Percentiles rank a stretch among this genome's conserved stretches.
phyloP scores from a whole-genome alignment of 2,329 filamentous ascomycete species.

The Aspergillus aculeatinus region DNA sequence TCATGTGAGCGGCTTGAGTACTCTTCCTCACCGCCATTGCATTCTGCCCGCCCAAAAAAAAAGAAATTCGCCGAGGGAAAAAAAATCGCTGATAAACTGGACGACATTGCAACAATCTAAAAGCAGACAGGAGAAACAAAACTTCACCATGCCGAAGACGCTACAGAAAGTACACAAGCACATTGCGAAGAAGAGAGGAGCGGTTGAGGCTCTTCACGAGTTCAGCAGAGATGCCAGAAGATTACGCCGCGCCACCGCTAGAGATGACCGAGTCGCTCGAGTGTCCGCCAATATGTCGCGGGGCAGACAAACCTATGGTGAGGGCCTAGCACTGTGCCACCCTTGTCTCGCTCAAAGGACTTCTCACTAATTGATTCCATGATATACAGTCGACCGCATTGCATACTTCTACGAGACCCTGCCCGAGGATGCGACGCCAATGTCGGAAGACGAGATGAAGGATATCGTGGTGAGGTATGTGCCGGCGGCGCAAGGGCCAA shows the following conservation, averaged over 20 bases:
- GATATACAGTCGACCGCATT: slow-evolving; percentile 60
- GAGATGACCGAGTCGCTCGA: slow-evolving; percentile 80
- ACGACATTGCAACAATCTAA: background rate
- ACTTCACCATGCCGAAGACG: slow-evolving; percentile 67
- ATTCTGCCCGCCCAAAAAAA: slow-evolving; percentile 33
- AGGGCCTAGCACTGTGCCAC: slow-evolving; percentile 24
- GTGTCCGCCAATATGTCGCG: slow-evolving; percentile 68
- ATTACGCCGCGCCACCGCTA: slow-evolving; percentile 72
- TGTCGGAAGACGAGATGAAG: slow-evolving; percentile 40
- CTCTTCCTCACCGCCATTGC: slow-evolving; percentile 27
- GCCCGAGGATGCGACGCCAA: slow-evolving; percentile 29
- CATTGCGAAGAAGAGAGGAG: slow-evolving; percentile 81
- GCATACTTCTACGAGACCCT: slow-evolving; percentile 70
- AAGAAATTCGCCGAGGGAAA: slow-evolving; percentile 24
- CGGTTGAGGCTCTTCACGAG: slow-evolving; percentile 75
- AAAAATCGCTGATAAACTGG: background rate
- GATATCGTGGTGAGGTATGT: slow-evolving; percentile 61
- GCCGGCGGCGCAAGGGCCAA: background rate
- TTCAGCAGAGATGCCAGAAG: slow-evolving; percentile 84
- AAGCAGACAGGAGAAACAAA: background rate
- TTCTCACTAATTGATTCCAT: background rate
- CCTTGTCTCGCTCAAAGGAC: background rate
- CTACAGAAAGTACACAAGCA: slow-evolving; percentile 84
- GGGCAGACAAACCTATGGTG: slow-evolving; percentile 72
- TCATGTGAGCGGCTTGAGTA: slow-evolving; percentile 8